Evolutionary conservation across 176 grass and related monocot genomes (phyloP), one percentile per base, ranked within the genome.

Genomic region (Chrysopogon serrulatus): DNA sequence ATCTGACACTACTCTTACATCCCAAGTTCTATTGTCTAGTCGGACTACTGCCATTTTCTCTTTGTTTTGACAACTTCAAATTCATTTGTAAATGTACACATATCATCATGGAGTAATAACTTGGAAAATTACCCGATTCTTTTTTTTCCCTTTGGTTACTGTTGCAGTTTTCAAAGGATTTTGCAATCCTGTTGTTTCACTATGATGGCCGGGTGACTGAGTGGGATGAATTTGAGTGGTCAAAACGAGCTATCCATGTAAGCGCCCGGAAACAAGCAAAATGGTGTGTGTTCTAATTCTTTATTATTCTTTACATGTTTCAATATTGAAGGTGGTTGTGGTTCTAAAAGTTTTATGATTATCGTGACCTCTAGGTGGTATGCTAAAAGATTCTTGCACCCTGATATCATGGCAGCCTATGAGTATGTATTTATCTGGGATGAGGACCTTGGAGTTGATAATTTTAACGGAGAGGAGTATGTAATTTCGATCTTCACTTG

Each of bases 341-440:
- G 54, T 59, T 60, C 56, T 60, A 42, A 63, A 42, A 64, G 13
- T 65, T 83, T 31, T 34, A 27, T 73, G 39, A 67, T 84, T 62
- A 34, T 76, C 2, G 63, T 77, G 35, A 65, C 69, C 76, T 82
- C 33, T 74, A 97, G 92, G 92, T 97, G 92, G 95, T 97, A 92
- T 67, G 95, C 92, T 15, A 97, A 97, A 85, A 89, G 92, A 83
- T 97, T 97, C 86, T 81, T 97, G 80, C 95, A 97, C 68, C 95
- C 95, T 87, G 92, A 97, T 83, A 97, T 97, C 35, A 84, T 97
- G 86, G 92, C 90, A 78, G 66, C 88, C 45, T 97, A 92, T 35
- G 95, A 97, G 28, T 97, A 91, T 54, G 82, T 97, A 84, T 97
- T 97, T 78, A 91, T 97, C 42, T 97, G 95, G 95, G 95, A 97